phyloP scores from a whole-genome alignment of 352 stramenopile species.

The Aphanomyces astaci region DNA sequence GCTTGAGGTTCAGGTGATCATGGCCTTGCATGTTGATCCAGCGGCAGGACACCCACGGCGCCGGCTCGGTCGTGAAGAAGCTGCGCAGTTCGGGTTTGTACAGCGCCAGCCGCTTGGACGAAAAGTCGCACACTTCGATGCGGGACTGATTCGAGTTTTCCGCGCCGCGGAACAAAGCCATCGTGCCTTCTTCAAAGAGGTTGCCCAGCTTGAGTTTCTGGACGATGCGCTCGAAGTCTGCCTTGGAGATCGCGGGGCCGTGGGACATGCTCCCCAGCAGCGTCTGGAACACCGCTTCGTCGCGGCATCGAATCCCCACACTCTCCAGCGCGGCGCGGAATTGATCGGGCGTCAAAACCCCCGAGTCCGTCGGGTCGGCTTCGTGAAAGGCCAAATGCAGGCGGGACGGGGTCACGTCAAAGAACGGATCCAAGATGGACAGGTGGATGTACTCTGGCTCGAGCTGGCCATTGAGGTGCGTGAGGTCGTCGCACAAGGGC shows the following conservation, averaged over 20 bases:
- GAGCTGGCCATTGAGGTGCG: slow-evolving; percentile 32
- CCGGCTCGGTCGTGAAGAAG: slow-evolving; percentile 69
- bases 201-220: slow-evolving; percentile 84
- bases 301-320: slow-evolving; percentile 61
- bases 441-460: slow-evolving; percentile 38
- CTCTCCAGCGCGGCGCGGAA: slow-evolving; percentile 53
- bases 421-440: slow-evolving; percentile 80
- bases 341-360: slow-evolving; percentile 43
- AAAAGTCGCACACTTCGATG: slow-evolving; percentile 76
- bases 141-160: slow-evolving; percentile 49
- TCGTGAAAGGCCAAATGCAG: slow-evolving; percentile 65
- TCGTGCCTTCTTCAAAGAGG: slow-evolving; percentile 65
- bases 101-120: slow-evolving; percentile 55
- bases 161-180: slow-evolving; percentile 47
- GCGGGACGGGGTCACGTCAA: slow-evolving; percentile 70
- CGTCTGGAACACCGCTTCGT: slow-evolving; percentile 62
- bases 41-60: slow-evolving; percentile 71
- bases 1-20: slow-evolving; percentile 76
- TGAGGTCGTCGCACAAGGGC: slow-evolving; percentile 21
- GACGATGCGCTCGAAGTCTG: slow-evolving; percentile 71
- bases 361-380: slow-evolving; percentile 36
- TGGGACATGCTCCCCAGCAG: slow-evolving; percentile 62
- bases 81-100: slow-evolving; percentile 48
- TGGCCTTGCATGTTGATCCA: slow-evolving; percentile 83
- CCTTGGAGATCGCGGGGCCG: slow-evolving; percentile 41